A percentile compares a stretch with the other conserved stretches of the same genome.
Conservation (phyloP, 106 monocot species). For the Acorus calamus region DNA sequence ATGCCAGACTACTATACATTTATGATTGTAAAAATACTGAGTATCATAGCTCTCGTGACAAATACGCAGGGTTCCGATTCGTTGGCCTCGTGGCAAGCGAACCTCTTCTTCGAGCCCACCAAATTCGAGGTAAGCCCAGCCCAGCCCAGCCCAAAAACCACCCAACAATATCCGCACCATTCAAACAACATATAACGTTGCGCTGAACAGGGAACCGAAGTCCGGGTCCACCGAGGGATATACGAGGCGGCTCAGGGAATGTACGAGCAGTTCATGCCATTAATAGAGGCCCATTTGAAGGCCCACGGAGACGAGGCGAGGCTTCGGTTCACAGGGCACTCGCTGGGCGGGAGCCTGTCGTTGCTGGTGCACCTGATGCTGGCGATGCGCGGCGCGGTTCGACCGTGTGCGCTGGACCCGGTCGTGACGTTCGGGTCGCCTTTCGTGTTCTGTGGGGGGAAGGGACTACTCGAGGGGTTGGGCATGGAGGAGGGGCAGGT, state of each 20-base stretch:
- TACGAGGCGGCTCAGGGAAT: conserved; percentile 95
- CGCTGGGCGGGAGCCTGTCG: conserved; percentile 84
- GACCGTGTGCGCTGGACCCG: conserved; percentile 29
- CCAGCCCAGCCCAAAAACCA: not conserved
- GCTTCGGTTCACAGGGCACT: conserved; percentile 71
- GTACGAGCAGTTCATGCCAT: conserved; percentile 72
- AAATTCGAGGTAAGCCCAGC: conserved; percentile 57
- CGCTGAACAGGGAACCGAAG: conserved; percentile 36
- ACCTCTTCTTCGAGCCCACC: conserved; percentile 88
- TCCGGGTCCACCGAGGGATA: conserved; percentile 84
- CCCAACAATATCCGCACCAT: not conserved
- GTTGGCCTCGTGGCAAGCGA: conserved; percentile 86
- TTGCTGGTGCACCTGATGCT: conserved; percentile 74
- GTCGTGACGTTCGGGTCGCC: conserved; percentile 87
- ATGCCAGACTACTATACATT: no score
- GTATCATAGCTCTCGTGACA: not conserved
- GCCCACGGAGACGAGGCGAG: conserved; percentile 32
- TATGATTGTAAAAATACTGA: no score
- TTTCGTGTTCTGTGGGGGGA: conserved; percentile 66
- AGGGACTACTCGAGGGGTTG: conserved; percentile 26
- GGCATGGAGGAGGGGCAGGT: conserved; percentile 46
- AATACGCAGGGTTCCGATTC: conserved; percentile 79
- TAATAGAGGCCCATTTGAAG: conserved; percentile 35
- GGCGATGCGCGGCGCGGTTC: conserved; percentile 28
- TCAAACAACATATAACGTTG: not conserved